Base-by-base conservation (phyloP, 2,329 filamentous ascomycete species). In the Alternaria ventricosa region DNA sequence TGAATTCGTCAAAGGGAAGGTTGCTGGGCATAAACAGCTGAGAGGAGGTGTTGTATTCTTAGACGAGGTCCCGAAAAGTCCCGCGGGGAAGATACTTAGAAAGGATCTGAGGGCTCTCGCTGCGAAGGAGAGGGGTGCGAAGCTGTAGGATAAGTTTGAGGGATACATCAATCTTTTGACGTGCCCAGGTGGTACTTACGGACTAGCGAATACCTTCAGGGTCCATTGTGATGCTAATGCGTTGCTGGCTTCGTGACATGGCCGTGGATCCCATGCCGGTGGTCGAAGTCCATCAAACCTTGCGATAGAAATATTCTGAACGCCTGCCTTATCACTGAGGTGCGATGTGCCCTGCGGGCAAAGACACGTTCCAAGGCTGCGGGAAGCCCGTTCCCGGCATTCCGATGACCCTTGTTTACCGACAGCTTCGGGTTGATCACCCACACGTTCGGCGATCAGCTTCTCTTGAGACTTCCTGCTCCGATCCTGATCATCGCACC, bases 31-130 rank as follows among this genome's bases (percentile, higher is more conserved):
- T 54, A 81, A 81, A 71, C 74, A 76, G 63, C 60, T 80, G 30
- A 72, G 77, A 23, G 79, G 79, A n/a, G 78, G 78, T 5, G 78
- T 81, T 4, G 67, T 78, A 11, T 80, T 78, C 55, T 12, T 80
- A 18, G 73, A 79, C 54, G 72, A 65, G n/a, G 73, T 81, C 44
- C 79, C 79, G 1, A 80, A 80, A 67, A 77, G 71, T 53, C 72
- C 77, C 12, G 65, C 61, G 8, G 78, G 78, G 3, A 80, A 81
- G 71, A 80, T 80, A 44, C 49, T 80, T 62, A 71, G 78, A 44
- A 80, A 78, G 61, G 78, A 80, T 62, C 59, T 80, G 58, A 73
- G 78, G 51, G 60, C 68, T n/a, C 8, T 76, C 60, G 78, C 74
- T 46, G 77, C 73, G 70, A 75, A 67, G 62, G 75, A 74, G 60